These are phyloP conservation scores for Melampsora americana DNA, from an alignment of 1,284 basidiomycete genomes.

Conservation along the genomic window DNA sequence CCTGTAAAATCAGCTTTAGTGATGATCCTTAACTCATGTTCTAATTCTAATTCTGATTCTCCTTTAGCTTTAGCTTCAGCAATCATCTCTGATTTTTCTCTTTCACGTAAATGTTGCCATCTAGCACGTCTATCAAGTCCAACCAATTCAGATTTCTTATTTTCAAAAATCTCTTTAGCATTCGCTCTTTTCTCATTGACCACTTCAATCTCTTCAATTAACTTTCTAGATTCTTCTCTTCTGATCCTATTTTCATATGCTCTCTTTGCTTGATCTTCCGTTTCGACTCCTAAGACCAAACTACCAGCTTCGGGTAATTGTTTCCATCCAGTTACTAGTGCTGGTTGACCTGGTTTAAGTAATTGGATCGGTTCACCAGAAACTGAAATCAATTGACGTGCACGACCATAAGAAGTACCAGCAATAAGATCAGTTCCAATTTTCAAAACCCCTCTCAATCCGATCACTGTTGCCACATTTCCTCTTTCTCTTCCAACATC, in stretches of 20 bases:
- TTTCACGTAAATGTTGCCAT: constrained; percentile 22
- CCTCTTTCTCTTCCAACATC: constrained; percentile 84
- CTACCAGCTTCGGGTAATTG: constrained; percentile 88
- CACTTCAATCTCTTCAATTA: constrained; percentile 75
- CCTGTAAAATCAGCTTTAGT: constrained; percentile 95
- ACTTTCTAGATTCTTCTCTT: constrained; percentile 65
- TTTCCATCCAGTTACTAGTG: constrained; percentile 92
- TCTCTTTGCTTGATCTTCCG: constrained; percentile 77
- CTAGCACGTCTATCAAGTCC: constrained; percentile 24
- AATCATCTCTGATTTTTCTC: constrained; percentile 17
- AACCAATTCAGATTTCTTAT: constrained; percentile 19
- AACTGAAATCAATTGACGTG: constrained; percentile 76
- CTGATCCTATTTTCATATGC: constrained; percentile 75
- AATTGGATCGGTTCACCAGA: constrained; percentile 64
- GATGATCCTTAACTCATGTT: constrained; percentile 69
- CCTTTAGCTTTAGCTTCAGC: constrained; percentile 46
- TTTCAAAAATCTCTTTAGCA: constrained; percentile 28
- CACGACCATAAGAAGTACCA: constrained; percentile 74
- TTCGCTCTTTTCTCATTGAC: constrained; percentile 50
- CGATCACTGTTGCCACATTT: constrained; percentile 82
- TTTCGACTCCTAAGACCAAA: constrained; percentile 72
- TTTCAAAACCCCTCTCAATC: constrained; percentile 75
- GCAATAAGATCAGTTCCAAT: constrained; percentile 72
- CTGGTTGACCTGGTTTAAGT: constrained; percentile 79
- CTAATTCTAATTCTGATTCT: constrained; percentile 52